Base-by-base conservation (phyloP, 805 yeast species). In the Candida tallmaniae region DNA sequence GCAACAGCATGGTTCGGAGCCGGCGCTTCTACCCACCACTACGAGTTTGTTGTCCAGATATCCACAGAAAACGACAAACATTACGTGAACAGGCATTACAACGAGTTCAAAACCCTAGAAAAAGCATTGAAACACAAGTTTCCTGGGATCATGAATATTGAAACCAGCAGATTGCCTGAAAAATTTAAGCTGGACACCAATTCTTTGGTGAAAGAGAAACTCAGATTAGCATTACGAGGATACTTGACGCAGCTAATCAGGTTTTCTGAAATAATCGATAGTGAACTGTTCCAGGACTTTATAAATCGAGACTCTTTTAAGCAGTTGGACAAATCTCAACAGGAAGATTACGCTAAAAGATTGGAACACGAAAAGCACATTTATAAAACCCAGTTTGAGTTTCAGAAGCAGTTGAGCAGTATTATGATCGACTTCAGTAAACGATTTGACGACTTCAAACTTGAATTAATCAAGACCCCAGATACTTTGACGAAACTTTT, bases 151-250 rank as follows among this genome's bases (percentile, higher is more conserved):
- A 60, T 65, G 64, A 41, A 58, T 6, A 74, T 78, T 35, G 74
- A 72, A 7, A 54, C 83, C 14, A 28, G 31, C 15, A 60, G 56
- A 8, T 50, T 83, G 15, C 93, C 93, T 0, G 65, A 62, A 23
- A 78, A 75, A 47, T 70, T 65, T 24, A 65, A 60, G 36, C 35
- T 57, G 13, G 72, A 66, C 45, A 28, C 34, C 4, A 28, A 29
- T n/a, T 9, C 23, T 4, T 63, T 84, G 20, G 74, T 78, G 2
- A 70, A 94, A 19, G 97, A 90, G 54, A 80, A 78, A 44, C 72
- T 86, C 45, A 65, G 97, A 27, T 68, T 87, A 7, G 75, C 94
- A 0, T 65, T 90, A 29, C 67, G 97, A 30, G 84, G 87, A 0
- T 90, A 84, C 48, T 50, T 90, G 31, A 63, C 70, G 19, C 54